Evolutionary conservation across 1,284 basidiomycete genomes (phyloP), one percentile per base, ranked within the genome.

Genomic region (Ustilago xerochloae): DNA sequence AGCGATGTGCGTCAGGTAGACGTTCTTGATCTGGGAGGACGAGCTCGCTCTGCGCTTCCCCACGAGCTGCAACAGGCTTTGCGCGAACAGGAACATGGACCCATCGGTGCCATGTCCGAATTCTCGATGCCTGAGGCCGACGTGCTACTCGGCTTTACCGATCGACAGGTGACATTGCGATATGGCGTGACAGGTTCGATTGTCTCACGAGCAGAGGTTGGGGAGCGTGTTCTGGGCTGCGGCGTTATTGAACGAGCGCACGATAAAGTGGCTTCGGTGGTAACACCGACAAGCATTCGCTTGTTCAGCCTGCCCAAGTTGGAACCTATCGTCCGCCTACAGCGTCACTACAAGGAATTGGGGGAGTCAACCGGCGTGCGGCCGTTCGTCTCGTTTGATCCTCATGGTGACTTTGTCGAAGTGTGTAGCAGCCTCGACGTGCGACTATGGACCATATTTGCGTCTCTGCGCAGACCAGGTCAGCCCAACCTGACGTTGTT

Each of bases 361-460:
- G 73, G 72, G 32, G 78, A 80, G 45, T 41, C 56, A 41, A 48
- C 38, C 26, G 66, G 66, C n/a, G 22, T n/a, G 18, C 38, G 47
- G 5, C 55, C 66, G 3, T 59, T 47, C 20, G 49, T 78, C 52
- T 71, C 60, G 12, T 58, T 82, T 33, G 79, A 77, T 46, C 18
- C 51, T 12, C 57, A 73, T 15, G 81, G 81, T 43, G 78, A 80
- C 62, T 78, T 82, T 51, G 39, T 82, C 39, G 81, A 83, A 64
- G 57, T 79, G 5, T 63, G 56, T 46, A 71, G 75, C 57, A 78
- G 74, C 41, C 65, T 79, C 6, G 81, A 83, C 55, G 72, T 80
- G 36, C 72, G 78, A 6, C 39, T 82, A 6, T 83, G 80, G 81
- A 77, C 80, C 10, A 63, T 69, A 28, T 78, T 82, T 58, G 79